phyloP scores from a whole-genome alignment of 2,329 filamentous ascomycete genomes.

The Aspergillus sergii region DNA sequence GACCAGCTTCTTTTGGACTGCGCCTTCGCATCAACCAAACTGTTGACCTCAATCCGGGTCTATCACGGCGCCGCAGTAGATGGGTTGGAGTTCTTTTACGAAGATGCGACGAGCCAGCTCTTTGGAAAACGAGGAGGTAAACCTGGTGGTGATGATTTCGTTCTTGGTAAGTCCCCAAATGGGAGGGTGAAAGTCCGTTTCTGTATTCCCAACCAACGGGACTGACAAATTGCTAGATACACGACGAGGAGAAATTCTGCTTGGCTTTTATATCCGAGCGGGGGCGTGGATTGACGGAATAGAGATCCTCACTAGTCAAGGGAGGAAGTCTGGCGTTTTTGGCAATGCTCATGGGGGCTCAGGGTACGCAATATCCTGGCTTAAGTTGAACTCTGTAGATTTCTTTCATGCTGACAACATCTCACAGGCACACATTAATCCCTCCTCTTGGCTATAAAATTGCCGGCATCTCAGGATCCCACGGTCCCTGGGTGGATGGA shows the following conservation, averaged over 20 bases:
- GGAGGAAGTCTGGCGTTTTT: constrained; percentile 82
- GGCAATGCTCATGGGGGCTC: constrained; percentile 80
- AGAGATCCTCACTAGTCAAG: constrained; percentile 84
- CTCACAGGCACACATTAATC: constrained; percentile 75
- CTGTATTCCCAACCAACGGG: not conserved
- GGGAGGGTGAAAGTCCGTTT: not conserved
- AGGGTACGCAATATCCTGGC: constrained; percentile 62
- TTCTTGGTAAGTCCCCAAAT: constrained; percentile 63
- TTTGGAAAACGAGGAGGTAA: constrained; percentile 82
- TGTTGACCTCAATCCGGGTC: constrained; percentile 73
- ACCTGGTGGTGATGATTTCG: constrained; percentile 71
- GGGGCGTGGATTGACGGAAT: constrained; percentile 84
- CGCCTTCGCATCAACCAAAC: constrained; percentile 66
- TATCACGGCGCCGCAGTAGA: constrained; percentile 78
- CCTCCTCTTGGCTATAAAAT: constrained; percentile 87
- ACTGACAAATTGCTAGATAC: constrained; percentile 61
- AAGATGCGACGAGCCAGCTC: constrained; percentile 79
- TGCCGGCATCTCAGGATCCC: constrained; percentile 83
- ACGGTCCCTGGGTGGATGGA: constrained; percentile 78
- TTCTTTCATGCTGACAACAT: constrained; percentile 11
- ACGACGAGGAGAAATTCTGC: constrained; percentile 79
- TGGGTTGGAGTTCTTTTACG: constrained; percentile 90
- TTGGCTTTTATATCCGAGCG: constrained; percentile 81
- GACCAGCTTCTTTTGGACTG: constrained; percentile 76
- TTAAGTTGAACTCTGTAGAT: too few relatives aligned